Evolutionary conservation across 2,329 filamentous ascomycete species (phyloP), one percentile per base, ranked within the genome.

Genomic region (Paraphaeosphaeria minitans): DNA sequence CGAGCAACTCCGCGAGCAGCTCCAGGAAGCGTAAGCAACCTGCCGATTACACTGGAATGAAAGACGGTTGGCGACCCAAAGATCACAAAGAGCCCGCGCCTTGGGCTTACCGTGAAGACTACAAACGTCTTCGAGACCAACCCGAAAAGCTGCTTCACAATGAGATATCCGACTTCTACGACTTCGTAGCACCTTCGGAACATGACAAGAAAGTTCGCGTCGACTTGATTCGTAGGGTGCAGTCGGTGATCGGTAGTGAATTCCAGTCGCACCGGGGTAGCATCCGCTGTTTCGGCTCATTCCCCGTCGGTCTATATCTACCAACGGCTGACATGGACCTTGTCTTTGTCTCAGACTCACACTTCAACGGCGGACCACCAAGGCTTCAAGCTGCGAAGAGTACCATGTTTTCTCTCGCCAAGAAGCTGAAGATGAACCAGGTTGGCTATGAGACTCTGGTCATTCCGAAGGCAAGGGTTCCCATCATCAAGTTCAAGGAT

Each of bases 281-380:
- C 50, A 81, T 97, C 8, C 81, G 85, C 35, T 83, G 89, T 10
- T 99, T 99, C 74, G 95, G 95, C n/a, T 98, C 95, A 0, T 99
- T 93, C 77, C 93, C 92, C 66, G 92, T 92, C 3, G 92, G 91
- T 9, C 69, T 85, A 7, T 91, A 91, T 71, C 80, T 92, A 10
- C 89, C 89, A 7, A 88, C 90, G 1, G 92, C 91, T 16, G 95
- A 99, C 73, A 96, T 99, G 88, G 95, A 99, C 73, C 82, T 99
- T 49, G 95, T 97, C 2, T 84, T 95, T 53, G 85, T 93, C 52
- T 89, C 88, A 1, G 80, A 81, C 27, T 92, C 86, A 63, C 81
- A 87, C 62, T 74, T 79, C 9, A 80, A 83, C 3, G 85, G 84
- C 70, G 79, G 9, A 74, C 14, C 27, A 24, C 8, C 51, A 16